A percentile compares a stretch with the other conserved stretches of the same genome.
These are phyloP conservation scores for Oryza coarctata DNA, from an alignment of 176 grass and related monocot species.

Conservation along the genomic window DNA sequence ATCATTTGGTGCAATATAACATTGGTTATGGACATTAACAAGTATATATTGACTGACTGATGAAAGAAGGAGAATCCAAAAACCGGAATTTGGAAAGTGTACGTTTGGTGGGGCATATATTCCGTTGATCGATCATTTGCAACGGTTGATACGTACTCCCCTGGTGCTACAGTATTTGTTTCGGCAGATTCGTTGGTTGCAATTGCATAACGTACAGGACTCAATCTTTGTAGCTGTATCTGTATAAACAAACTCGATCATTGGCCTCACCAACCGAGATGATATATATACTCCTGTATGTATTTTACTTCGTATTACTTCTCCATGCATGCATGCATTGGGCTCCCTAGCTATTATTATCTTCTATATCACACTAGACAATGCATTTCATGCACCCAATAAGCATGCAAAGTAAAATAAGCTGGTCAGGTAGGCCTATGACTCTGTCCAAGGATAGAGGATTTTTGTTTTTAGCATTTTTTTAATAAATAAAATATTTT, in stretches of 20 bases:
- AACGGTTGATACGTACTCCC: background rate
- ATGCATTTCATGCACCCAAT: too few species aligned
- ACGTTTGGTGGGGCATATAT: background rate
- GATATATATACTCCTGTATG: too few species aligned
- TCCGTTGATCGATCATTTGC: background rate
- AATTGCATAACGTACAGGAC: background rate
- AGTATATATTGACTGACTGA: background rate
- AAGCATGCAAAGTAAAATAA: too few species aligned
- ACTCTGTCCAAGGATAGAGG: too few species aligned
- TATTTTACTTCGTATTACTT: background rate
- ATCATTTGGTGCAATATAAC: constrained; percentile 29
- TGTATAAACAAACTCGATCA: background rate
- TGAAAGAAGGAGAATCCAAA: constrained; percentile 1
- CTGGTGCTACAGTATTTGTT: background rate
- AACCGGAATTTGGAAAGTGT: background rate
- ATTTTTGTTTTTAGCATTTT: too few species aligned
- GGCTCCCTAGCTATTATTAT: too few species aligned
- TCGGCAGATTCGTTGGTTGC: background rate
- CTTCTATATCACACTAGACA: too few species aligned
- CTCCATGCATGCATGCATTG: background rate
- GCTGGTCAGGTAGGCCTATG: too few species aligned
- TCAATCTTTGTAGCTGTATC: background rate
- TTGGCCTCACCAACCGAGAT: background rate
- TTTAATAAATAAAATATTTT: too few species aligned
- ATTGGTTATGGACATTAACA: background rate